Percentiles rank a stretch among this genome's conserved stretches.
These are phyloP conservation scores for Calamus simplicifolius DNA, from an alignment of 176 grass and related monocot genomes.

Conservation along the genomic window DNA sequence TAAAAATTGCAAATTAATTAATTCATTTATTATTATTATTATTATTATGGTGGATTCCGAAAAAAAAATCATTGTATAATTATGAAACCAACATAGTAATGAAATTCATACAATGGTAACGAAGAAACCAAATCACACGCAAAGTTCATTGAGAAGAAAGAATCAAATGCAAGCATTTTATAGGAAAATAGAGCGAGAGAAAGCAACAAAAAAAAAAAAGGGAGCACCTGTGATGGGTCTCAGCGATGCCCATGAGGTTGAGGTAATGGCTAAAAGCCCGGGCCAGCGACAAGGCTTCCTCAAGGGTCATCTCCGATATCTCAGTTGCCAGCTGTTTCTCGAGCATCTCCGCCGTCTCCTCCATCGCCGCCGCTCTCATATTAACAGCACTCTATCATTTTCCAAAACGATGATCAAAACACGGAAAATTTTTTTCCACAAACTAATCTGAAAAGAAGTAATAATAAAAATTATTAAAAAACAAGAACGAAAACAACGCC, in stretches of 20 bases:
- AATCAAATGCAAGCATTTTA: no score
- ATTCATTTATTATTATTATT: no score
- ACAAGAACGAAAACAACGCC: no score
- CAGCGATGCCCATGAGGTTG: conserved; percentile 78
- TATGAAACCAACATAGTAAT: no score
- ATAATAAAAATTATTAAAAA: not conserved
- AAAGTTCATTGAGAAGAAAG: no score
- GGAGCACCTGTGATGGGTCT: conserved; percentile 70
- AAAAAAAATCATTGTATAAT: no score
- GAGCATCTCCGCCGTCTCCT: conserved; percentile 53
- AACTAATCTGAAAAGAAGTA: not conserved
- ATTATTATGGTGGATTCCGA: no score
- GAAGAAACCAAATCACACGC: no score
- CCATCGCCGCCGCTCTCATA: conserved; percentile 70
- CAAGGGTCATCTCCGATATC: conserved; percentile 62
- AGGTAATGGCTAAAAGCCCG: conserved; percentile 92
- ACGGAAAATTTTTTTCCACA: not conserved
- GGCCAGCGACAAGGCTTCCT: conserved; percentile 61
- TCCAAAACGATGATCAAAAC: not conserved
- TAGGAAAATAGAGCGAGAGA: not conserved
- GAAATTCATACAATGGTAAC: no score
- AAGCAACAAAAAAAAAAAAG: not conserved
- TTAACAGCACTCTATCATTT: conserved; percentile 55
- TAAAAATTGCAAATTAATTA: no score
- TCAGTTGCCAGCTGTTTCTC: conserved; percentile 70